Percentiles rank a stretch among this genome's conserved stretches.
These are phyloP conservation scores for Pseudoneurospora amorphoporcata DNA, from an alignment of 495 filamentous ascomycete species.

Conservation along the genomic window DNA sequence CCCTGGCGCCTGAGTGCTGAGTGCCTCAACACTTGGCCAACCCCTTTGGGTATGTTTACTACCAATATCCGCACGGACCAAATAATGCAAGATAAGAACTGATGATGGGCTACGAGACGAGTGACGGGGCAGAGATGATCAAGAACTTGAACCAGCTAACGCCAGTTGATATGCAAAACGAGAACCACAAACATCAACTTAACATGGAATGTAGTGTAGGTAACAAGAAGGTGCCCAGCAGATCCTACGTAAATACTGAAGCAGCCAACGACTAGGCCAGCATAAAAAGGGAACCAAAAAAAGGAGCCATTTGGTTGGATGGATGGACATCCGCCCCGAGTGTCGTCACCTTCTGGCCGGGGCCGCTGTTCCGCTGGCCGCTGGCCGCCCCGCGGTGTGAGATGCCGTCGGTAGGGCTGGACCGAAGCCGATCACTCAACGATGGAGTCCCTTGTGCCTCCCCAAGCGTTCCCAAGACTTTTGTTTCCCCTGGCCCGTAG, in stretches of 20 bases:
- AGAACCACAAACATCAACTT: background rate
- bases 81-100: background rate
- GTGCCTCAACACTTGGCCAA: background rate
- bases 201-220: background rate
- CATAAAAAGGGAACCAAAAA: background rate
- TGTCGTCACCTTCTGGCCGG: background rate
- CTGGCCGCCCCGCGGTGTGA: background rate
- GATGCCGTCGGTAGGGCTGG: background rate
- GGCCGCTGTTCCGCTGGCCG: background rate
- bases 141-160: background rate
- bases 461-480: background rate
- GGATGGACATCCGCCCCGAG: background rate
- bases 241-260: background rate
- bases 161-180: background rate
- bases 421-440: background rate
- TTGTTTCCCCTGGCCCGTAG: background rate
- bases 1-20: background rate
- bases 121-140: background rate
- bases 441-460: background rate
- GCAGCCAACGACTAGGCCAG: background rate
- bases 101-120: background rate
- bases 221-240: background rate
- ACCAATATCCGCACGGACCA: background rate
- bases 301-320: background rate
- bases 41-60: background rate